phyloP scores from a whole-genome alignment of 371 early-diverging fungal genomes.

The Mucor indicus region DNA sequence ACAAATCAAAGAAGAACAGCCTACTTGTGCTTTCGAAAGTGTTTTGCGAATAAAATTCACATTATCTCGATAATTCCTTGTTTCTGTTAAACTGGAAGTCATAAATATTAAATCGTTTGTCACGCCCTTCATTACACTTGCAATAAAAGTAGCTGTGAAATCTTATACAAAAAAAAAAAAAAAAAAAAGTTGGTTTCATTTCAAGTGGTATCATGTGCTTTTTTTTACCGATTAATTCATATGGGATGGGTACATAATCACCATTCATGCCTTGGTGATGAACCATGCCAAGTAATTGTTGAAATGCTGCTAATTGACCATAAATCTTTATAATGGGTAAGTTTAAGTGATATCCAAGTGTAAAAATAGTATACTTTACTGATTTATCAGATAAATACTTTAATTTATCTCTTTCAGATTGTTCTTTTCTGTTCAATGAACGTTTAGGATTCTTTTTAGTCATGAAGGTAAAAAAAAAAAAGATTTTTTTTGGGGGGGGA shows the following conservation, averaged over 20 bases:
- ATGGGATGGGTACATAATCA: constrained; percentile 39
- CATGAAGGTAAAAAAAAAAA: background rate
- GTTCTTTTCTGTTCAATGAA: constrained; percentile 33
- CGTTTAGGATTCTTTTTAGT: constrained; percentile 21
- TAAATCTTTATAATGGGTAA: constrained; percentile 15
- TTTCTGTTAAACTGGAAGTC: constrained; percentile 11
- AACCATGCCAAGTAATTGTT: constrained; percentile 18
- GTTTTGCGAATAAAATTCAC: constrained; percentile 53
- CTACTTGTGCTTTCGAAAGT: constrained; percentile 48
- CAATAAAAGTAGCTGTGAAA: constrained; percentile 49
- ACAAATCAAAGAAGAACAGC: constrained; percentile 51
- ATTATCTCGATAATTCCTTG: constrained; percentile 16
- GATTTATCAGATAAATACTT: constrained; percentile 18
- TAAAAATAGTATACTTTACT: constrained; percentile 19
- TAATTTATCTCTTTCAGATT: constrained; percentile 35
- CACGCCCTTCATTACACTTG: constrained; percentile 39
- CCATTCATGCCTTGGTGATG: constrained; percentile 26
- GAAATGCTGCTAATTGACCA: constrained; percentile 27
- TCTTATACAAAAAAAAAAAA: constrained; percentile 24
- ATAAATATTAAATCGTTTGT: constrained; percentile 27
- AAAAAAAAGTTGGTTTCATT: background rate
- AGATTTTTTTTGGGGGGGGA: too few relatives aligned
- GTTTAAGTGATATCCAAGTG: background rate
- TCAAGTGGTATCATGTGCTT: background rate
- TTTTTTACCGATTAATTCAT: constrained; percentile 49